phyloP scores from a whole-genome alignment of 345 rosid genomes.

The Eutrema japonicum region DNA sequence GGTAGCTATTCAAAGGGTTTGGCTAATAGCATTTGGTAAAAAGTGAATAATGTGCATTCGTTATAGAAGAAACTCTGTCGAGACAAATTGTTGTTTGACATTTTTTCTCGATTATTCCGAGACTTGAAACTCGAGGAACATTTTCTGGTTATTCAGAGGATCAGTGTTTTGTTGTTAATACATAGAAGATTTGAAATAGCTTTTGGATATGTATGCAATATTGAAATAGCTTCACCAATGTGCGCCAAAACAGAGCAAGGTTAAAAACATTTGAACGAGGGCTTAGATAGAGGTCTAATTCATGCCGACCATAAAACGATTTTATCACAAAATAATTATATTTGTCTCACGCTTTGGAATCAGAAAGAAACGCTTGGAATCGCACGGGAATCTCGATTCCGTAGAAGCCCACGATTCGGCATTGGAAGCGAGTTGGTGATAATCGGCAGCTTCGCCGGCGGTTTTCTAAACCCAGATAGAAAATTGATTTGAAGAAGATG shows the following conservation, averaged over 20 bases:
- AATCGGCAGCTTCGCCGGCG: too few relatives aligned
- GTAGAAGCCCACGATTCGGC: too few relatives aligned
- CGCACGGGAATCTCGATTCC: too few relatives aligned
- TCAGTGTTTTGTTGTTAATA: slow-evolving; percentile 19
- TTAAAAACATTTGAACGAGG: background rate
- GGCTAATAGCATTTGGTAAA: slow-evolving; percentile 28
- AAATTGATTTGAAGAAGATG: too few relatives aligned
- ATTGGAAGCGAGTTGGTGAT: too few relatives aligned
- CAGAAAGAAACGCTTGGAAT: too few relatives aligned
- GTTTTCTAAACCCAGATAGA: too few relatives aligned
- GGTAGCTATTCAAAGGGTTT: slow-evolving; percentile 29
- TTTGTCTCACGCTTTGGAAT: too few relatives aligned
- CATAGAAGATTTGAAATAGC: background rate
- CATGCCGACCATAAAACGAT: background rate
- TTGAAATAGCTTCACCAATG: background rate
- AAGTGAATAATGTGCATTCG: slow-evolving; percentile 34
- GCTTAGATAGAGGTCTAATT: background rate
- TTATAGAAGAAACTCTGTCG: slow-evolving; percentile 16
- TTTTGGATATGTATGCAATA: background rate
- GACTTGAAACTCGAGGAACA: background rate
- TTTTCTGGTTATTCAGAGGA: slow-evolving; percentile 10
- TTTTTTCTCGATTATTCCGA: slow-evolving; percentile 20
- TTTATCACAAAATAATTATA: too few relatives aligned
- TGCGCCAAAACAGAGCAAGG: slow-evolving; percentile 1
- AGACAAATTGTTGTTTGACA: slow-evolving; percentile 25